phyloP scores from a whole-genome alignment of 257 asterid species.

The Capsicum chinense region DNA sequence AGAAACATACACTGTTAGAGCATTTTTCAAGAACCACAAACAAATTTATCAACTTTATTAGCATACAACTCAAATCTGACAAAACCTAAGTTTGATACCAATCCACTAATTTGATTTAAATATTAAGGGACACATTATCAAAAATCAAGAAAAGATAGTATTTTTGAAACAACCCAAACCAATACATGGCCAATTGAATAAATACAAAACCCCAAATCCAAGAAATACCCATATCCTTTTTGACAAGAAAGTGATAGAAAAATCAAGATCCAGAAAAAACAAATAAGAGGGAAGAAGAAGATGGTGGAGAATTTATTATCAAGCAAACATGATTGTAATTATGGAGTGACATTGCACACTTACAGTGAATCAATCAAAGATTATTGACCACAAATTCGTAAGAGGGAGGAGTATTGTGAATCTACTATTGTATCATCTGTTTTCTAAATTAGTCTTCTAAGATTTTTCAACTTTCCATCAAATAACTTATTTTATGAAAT shows the following conservation, averaged over 20 bases:
- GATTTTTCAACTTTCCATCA: no score
- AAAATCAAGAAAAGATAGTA: background rate
- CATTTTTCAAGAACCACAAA: background rate
- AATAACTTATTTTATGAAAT: no score
- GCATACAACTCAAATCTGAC: background rate
- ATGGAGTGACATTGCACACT: background rate
- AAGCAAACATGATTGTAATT: background rate
- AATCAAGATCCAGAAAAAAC: background rate
- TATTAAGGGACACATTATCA: background rate
- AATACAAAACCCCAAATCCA: background rate
- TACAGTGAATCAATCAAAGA: slow-evolving; percentile 19
- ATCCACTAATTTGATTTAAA: background rate
- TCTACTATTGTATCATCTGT: background rate
- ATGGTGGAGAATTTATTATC: background rate
- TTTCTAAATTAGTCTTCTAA: background rate
- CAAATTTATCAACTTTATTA: slow-evolving; percentile 4
- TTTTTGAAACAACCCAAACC: background rate
- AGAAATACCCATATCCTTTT: background rate
- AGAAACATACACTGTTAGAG: background rate
- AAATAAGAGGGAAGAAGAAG: background rate
- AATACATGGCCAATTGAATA: background rate
- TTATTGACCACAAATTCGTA: background rate
- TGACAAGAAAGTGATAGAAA: background rate
- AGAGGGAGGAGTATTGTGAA: background rate
- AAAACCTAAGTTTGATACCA: background rate